Base-by-base conservation (phyloP, 495 filamentous ascomycete genomes). In the Annulohypoxylon maeteangense region DNA sequence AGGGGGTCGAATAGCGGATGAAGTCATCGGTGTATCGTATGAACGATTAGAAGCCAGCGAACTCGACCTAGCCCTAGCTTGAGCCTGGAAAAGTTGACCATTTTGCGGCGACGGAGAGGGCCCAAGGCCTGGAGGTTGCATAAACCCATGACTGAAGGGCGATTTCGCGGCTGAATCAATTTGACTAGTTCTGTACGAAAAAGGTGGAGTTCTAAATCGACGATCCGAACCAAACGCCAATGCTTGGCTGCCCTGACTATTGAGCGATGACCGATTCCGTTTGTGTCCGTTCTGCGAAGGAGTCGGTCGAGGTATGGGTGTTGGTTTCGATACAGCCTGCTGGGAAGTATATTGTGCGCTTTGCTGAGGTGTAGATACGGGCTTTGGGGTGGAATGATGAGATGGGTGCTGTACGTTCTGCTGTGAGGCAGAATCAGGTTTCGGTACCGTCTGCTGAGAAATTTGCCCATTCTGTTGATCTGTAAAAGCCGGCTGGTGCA, bases 11-110 rank as follows among this genome's bases (percentile, higher is more conserved):
- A 78, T 74, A 7, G 68, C 75, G 7, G 75, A 76, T 27, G 75
- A 78, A 1, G 75, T 78, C 75, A 78, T 78, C 8, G 75, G 74
- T 12, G 65, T 78, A 45, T 78, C 74, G 22, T 70, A 75, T 2
- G 75, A 78, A 38, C 71, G 68, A 45, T 78, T 78, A n/a, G 75
- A 78, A 62, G 74, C 74, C 5, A 76, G 34, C 3, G 75, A 78
- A 36, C 71, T 70, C 14, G 75, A 78, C 29, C 75, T 68, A n/a
- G 71, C 74, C 20, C 75, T 70, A 11, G 75, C 75, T 62, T 78
- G 75, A 16, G 70, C 68, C 16, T 78, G 75, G 60, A 78, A 78
- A 10, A 78, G 67, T 22, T 74, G 70, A 14, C 71, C 68, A 50
- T 78, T 78, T 54, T 78, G 74, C 31, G 74, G 74, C 16, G 75